Conservation (phyloP, 2,329 filamentous ascomycete genomes). For the Aureobasidium sp. region DNA sequence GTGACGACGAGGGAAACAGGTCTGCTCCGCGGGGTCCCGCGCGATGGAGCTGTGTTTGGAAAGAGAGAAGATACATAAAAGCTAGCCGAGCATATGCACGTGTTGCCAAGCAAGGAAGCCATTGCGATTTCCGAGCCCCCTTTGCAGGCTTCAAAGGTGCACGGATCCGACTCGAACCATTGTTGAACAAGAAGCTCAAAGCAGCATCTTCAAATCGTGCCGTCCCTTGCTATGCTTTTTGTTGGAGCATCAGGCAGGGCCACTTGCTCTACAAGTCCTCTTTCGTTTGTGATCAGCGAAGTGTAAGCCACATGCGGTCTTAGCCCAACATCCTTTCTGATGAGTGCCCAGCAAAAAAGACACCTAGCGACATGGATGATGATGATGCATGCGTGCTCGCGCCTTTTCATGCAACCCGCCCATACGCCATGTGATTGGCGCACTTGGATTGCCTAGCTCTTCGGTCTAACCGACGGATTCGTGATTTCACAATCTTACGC, state of each 20-base stretch:
- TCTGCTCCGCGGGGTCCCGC: background rate
- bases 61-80: background rate
- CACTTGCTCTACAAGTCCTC: background rate
- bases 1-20: background rate
- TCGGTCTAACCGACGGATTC: background rate
- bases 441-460: conserved; percentile 3
- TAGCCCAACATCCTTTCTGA: background rate
- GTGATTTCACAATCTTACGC: background rate
- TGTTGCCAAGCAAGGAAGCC: background rate
- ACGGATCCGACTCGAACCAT: background rate
- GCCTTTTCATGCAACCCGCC: background rate
- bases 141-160: background rate
- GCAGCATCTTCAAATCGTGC: background rate
- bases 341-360: background rate
- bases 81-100: background rate
- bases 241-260: background rate
- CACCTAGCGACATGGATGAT: conserved; percentile 7
- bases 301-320: background rate
- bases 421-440: background rate
- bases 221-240: background rate
- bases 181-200: background rate
- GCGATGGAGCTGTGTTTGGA: background rate
- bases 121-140: background rate
- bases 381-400: background rate
- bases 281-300: background rate